Conservation (phyloP, 192 early-diverging fungal genomes). For the Backusella tarrabulga region DNA sequence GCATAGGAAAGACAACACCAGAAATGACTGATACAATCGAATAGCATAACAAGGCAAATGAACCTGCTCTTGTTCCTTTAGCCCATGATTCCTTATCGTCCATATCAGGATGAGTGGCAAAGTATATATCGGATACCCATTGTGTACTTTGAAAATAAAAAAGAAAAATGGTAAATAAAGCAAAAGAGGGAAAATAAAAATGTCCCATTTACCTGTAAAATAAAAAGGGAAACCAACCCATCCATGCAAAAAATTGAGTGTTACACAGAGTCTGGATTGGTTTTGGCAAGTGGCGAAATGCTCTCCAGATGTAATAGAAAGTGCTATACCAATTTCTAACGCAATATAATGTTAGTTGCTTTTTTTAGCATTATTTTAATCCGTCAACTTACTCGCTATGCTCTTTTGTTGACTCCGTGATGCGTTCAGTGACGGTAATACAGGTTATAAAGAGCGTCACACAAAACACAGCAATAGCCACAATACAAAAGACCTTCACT, state of each 20-base stretch:
- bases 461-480: slow-evolving; percentile 67
- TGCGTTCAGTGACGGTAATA: slow-evolving; percentile 54
- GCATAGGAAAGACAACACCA: slow-evolving; percentile 54
- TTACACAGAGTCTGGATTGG: slow-evolving; percentile 78
- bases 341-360: background rate
- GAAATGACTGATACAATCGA: slow-evolving; percentile 70
- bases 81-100: slow-evolving; percentile 26
- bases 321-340: slow-evolving; percentile 43
- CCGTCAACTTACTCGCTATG: slow-evolving; percentile 25
- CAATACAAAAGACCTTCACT: slow-evolving; percentile 75
- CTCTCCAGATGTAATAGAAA: slow-evolving; percentile 50
- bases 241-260: slow-evolving; percentile 94
- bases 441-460: slow-evolving; percentile 65
- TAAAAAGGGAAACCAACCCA: slow-evolving; percentile 96
- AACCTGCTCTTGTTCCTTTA: slow-evolving; percentile 74
- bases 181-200: background rate
- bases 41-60: slow-evolving; percentile 81
- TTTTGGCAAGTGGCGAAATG: slow-evolving; percentile 62
- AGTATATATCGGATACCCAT: slow-evolving; percentile 63
- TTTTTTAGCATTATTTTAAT: background rate
- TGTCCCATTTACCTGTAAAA: slow-evolving; percentile 71
- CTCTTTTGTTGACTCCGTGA: slow-evolving; percentile 25
- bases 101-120: slow-evolving; percentile 24
- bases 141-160: slow-evolving; percentile 42
- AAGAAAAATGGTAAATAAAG: background rate